Conservation (phyloP, 2,329 filamentous ascomycete species). For the Aspergillus sp. region DNA sequence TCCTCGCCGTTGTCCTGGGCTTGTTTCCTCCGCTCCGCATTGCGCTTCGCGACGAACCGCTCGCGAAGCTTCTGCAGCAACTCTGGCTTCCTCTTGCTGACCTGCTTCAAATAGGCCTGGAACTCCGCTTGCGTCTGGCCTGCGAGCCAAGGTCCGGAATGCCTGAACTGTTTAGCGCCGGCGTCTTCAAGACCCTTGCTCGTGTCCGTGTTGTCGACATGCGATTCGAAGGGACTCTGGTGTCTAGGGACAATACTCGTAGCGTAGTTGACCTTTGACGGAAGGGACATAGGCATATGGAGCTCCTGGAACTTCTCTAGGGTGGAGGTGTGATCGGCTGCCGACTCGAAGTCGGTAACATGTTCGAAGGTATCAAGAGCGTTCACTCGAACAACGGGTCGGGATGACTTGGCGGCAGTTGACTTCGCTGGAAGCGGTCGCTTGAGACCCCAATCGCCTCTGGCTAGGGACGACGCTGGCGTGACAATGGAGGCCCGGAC, state of each 20-base stretch:
- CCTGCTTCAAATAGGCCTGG: slow-evolving; percentile 48
- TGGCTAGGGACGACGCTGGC: slow-evolving; percentile 66
- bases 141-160: slow-evolving; percentile 58
- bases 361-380: slow-evolving; percentile 82
- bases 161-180: slow-evolving; percentile 53
- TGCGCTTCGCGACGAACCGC: slow-evolving; percentile 32
- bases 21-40: slow-evolving; percentile 35
- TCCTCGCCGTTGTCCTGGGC: slow-evolving; percentile 42
- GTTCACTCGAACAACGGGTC: slow-evolving; percentile 73
- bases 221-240: slow-evolving; percentile 42
- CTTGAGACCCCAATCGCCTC: slow-evolving; percentile 93
- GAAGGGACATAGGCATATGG: slow-evolving; percentile 65
- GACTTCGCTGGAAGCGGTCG: slow-evolving; percentile 74
- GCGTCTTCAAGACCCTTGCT: slow-evolving; percentile 32
- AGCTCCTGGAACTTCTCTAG: slow-evolving; percentile 85
- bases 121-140: slow-evolving; percentile 58
- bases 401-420: slow-evolving; percentile 65
- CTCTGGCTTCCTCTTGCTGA: slow-evolving; percentile 42
- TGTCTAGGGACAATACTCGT: slow-evolving; percentile 29
- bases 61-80: slow-evolving; percentile 38
- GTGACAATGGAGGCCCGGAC: slow-evolving; percentile 80
- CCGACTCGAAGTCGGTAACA: slow-evolving; percentile 83
- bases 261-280: slow-evolving; percentile 32
- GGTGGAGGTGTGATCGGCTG: slow-evolving; percentile 76
- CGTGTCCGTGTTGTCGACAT: slow-evolving; percentile 46